These are phyloP conservation scores for Arachis hypogaea DNA, from an alignment of 306 rosid genomes.

Conservation along the genomic window DNA sequence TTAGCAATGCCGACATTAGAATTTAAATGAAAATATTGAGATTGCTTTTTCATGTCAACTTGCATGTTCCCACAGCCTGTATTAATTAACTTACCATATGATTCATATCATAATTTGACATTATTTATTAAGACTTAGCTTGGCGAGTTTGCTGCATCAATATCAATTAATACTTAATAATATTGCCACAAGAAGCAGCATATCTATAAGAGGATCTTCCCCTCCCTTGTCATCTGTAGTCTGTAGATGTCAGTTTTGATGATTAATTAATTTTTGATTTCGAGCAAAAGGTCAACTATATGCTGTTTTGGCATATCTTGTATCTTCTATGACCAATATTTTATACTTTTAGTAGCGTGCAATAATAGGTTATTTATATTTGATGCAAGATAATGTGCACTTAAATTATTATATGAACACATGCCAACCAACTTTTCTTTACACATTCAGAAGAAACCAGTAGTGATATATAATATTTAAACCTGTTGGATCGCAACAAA, in stretches of 20 bases:
- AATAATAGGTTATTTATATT: not conserved
- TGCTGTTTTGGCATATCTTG: not conserved
- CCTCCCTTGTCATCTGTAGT: not conserved
- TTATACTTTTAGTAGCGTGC: not conserved
- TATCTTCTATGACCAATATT: not conserved
- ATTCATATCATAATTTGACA: not conserved
- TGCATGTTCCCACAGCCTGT: conserved; percentile 33
- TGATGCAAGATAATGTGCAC: no score
- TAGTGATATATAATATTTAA: no score
- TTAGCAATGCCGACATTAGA: no score
- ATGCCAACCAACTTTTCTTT: not conserved
- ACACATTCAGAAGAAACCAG: not conserved
- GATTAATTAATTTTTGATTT: not conserved
- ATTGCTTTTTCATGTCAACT: conserved; percentile 1
- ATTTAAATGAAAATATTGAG: not conserved
- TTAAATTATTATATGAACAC: not conserved
- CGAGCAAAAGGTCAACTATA: not conserved
- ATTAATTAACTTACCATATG: not conserved
- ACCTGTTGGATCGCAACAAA: not conserved
- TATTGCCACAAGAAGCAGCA: not conserved
- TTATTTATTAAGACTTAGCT: not conserved
- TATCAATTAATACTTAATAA: not conserved
- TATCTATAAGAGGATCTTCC: conserved; percentile 19
- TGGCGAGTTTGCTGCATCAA: conserved; percentile 5
- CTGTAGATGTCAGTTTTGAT: not conserved